Conservation (phyloP, 2,329 filamentous ascomycete species). For the Ceratocystis cacaofunesta region DNA sequence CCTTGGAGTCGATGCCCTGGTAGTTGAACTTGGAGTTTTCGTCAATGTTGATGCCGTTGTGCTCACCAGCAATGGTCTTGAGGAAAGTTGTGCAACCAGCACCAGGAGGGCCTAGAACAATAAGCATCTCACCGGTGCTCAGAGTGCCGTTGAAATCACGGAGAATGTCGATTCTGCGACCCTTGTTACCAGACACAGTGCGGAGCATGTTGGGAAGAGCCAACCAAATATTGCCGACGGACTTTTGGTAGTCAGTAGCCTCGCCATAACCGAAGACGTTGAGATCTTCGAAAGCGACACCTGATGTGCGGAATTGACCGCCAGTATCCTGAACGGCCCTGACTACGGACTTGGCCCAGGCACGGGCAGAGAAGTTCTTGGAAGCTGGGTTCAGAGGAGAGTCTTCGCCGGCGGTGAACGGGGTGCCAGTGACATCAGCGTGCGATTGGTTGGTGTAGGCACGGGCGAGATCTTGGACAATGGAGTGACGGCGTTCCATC, state of each 20-base stretch:
- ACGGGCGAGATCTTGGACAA: slow-evolving; percentile 41
- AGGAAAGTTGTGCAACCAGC: slow-evolving; percentile 73
- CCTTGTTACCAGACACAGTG: slow-evolving; percentile 36
- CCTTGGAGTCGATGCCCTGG: slow-evolving; percentile 53
- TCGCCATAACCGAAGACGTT: slow-evolving; percentile 54
- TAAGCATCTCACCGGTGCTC: slow-evolving; percentile 57
- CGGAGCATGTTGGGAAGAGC: slow-evolving; percentile 31
- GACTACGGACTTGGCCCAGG: slow-evolving; percentile 47
- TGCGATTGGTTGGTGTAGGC: slow-evolving; percentile 37
- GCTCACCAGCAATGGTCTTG: slow-evolving; percentile 72
- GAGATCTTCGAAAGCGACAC: slow-evolving; percentile 51
- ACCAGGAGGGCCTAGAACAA: slow-evolving; percentile 57
- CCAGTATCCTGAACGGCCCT: slow-evolving; percentile 38
- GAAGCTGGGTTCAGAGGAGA: slow-evolving; percentile 41
- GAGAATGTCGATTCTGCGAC: slow-evolving; percentile 51
- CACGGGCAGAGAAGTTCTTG: slow-evolving; percentile 36
- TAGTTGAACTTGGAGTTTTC: slow-evolving; percentile 65
- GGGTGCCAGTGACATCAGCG: slow-evolving; percentile 29
- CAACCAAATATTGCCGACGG: slow-evolving; percentile 47
- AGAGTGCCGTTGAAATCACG: slow-evolving; percentile 54
- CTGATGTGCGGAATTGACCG: slow-evolving; percentile 42
- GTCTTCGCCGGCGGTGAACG: slow-evolving; percentile 34
- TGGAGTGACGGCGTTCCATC: slow-evolving; percentile 35
- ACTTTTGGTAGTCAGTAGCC: slow-evolving; percentile 56
- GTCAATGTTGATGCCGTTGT: slow-evolving; percentile 62